Evolutionary conservation across 1,284 basidiomycete species (phyloP).

Genomic region (Malassezia cuniculi): DNA sequence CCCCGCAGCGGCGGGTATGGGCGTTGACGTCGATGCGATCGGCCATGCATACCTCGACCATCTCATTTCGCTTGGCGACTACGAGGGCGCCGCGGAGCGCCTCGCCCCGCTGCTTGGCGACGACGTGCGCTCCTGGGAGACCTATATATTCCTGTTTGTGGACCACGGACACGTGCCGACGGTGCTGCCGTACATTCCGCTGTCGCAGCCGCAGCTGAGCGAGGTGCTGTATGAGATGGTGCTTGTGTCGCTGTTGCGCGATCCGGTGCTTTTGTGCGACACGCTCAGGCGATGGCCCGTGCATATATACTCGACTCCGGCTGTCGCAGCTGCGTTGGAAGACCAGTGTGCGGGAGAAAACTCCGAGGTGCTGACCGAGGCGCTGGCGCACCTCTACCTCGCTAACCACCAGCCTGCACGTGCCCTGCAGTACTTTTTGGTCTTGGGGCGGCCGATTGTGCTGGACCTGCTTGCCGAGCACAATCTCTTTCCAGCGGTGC

Average conservation of each 20-base stretch:
- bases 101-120: slow-evolving; percentile 73
- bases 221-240: slow-evolving; percentile 90
- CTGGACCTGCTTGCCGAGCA: slow-evolving; percentile 89
- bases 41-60: slow-evolving; percentile 34
- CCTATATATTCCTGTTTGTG: slow-evolving; percentile 84
- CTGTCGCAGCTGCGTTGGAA: slow-evolving; percentile 74
- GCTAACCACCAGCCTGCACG: slow-evolving; percentile 81
- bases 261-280: slow-evolving; percentile 60
- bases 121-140: slow-evolving; percentile 74
- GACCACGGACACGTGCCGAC: slow-evolving; percentile 67
- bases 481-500: slow-evolving; percentile 85
- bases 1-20: slow-evolving; percentile 22
- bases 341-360: slow-evolving; percentile 54
- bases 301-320: slow-evolving; percentile 73
- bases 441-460: slow-evolving; percentile 71
- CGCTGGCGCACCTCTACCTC: slow-evolving; percentile 79
- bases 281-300: slow-evolving; percentile 79
- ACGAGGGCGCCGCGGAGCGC: slow-evolving; percentile 66
- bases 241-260: slow-evolving; percentile 69
- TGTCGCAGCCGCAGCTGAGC: slow-evolving; percentile 63
- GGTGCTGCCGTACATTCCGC: slow-evolving; percentile 81
- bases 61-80: slow-evolving; percentile 54
- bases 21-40: slow-evolving; percentile 52
- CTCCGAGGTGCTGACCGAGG: slow-evolving; percentile 68
- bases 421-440: slow-evolving; percentile 76